Evolutionary conservation across 129 eudicot species (phyloP).

Genomic region (Sambucus nigra): DNA sequence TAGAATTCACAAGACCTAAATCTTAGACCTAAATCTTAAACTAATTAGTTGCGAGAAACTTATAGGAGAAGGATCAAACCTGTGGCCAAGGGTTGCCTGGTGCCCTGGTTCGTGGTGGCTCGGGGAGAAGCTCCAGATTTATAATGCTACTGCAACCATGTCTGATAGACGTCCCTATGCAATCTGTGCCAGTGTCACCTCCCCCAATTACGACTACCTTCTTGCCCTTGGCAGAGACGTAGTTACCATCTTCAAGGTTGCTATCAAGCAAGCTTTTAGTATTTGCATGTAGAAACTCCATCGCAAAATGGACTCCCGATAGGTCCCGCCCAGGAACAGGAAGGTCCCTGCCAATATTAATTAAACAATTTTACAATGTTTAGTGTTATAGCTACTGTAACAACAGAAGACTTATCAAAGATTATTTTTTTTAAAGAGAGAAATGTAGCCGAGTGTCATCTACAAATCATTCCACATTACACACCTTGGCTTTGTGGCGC

Average conservation of each 20-base stretch:
- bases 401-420: not conserved
- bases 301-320: constrained; percentile 93
- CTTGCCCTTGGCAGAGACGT: constrained; percentile 92
- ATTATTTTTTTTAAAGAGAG: too few species aligned
- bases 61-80: constrained; percentile 33
- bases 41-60: too few species aligned
- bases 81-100: constrained; percentile 99
- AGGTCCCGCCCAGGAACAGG: constrained; percentile 95
- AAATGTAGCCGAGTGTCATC: too few species aligned
- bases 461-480: not conserved
- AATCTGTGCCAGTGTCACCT: constrained; percentile 98
- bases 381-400: not conserved
- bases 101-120: constrained; percentile 88
- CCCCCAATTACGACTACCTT: constrained; percentile 98
- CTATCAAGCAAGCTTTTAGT: constrained; percentile 93
- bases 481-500: constrained; percentile 90
- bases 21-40: too few species aligned
- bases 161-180: constrained; percentile 92
- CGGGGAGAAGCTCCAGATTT: constrained; percentile 92
- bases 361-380: not conserved
- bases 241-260: constrained; percentile 81
- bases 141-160: constrained; percentile 82
- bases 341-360: constrained; percentile 66
- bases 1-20: too few species aligned
- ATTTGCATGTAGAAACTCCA: constrained; percentile 98